A percentile compares a stretch with the other conserved stretches of the same genome.
Evolutionary conservation across 2,329 filamentous ascomycete genomes (phyloP).

Genomic region (Sporothrix euskadiensis): DNA sequence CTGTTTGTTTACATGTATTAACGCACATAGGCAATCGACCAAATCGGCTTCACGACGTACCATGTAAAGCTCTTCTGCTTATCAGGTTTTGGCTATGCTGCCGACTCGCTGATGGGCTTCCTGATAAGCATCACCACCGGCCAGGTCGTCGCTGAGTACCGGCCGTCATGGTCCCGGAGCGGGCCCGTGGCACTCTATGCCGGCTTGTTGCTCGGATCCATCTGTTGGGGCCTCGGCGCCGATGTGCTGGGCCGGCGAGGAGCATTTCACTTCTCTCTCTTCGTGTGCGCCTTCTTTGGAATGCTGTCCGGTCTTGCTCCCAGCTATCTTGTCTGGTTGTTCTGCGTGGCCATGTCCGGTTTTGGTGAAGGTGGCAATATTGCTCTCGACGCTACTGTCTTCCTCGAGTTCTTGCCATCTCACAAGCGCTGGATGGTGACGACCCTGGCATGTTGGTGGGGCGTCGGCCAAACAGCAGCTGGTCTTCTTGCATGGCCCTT

Average conservation of each 20-base stretch:
- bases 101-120: constrained; percentile 3
- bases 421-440: not conserved
- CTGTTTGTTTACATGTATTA: not conserved
- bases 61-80: not conserved
- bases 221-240: not conserved
- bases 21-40: not conserved
- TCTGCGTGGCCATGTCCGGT: not conserved
- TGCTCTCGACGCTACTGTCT: not conserved
- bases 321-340: not conserved
- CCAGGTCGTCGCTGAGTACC: not conserved
- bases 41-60: not conserved
- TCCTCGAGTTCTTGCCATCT: not conserved
- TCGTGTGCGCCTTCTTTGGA: not conserved
- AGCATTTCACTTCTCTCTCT: not conserved
- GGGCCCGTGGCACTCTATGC: not conserved
- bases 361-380: not conserved
- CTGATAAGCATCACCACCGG: not conserved
- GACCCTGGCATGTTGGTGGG: not conserved
- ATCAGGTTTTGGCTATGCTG: not conserved
- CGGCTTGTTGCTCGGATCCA: not conserved
- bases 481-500: not conserved
- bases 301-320: not conserved
- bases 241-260: not conserved
- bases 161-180: not conserved
- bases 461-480: not conserved